Evolutionary conservation across 169 alveolate species (phyloP).

Genomic region (Cryptosporidium meleagridis): DNA sequence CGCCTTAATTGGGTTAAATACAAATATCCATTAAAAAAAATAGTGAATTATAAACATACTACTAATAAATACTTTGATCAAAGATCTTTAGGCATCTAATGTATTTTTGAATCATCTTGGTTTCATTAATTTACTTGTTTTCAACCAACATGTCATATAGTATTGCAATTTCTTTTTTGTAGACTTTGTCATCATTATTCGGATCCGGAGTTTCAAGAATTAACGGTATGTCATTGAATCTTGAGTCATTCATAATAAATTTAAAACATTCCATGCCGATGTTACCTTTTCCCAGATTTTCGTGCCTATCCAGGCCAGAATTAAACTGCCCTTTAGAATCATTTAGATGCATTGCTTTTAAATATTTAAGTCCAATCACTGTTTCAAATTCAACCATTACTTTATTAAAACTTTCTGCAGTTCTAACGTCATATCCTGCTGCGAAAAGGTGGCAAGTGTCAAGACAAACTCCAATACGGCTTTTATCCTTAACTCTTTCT

Average conservation of each 20-base stretch:
- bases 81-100: background rate
- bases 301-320: constrained; percentile 91
- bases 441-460: constrained; percentile 93
- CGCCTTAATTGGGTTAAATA: background rate
- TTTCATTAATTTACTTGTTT: background rate
- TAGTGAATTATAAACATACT: background rate
- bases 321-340: constrained; percentile 89
- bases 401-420: constrained; percentile 82
- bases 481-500: constrained; percentile 82
- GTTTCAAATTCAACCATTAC: constrained; percentile 86
- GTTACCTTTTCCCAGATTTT: constrained; percentile 89
- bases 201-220: constrained; percentile 89
- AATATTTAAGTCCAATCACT: constrained; percentile 84
- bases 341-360: constrained; percentile 89
- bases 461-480: constrained; percentile 90
- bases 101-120: background rate
- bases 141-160: constrained; percentile 37
- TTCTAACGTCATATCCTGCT: constrained; percentile 90
- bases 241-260: constrained; percentile 84
- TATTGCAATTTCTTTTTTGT: constrained; percentile 84
- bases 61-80: background rate
- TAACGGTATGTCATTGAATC: constrained; percentile 88
- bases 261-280: constrained; percentile 87
- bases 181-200: constrained; percentile 83
- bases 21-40: constrained; percentile 2